phyloP scores from a whole-genome alignment of 139 green algal species.

The Medakamo hakoo region DNA sequence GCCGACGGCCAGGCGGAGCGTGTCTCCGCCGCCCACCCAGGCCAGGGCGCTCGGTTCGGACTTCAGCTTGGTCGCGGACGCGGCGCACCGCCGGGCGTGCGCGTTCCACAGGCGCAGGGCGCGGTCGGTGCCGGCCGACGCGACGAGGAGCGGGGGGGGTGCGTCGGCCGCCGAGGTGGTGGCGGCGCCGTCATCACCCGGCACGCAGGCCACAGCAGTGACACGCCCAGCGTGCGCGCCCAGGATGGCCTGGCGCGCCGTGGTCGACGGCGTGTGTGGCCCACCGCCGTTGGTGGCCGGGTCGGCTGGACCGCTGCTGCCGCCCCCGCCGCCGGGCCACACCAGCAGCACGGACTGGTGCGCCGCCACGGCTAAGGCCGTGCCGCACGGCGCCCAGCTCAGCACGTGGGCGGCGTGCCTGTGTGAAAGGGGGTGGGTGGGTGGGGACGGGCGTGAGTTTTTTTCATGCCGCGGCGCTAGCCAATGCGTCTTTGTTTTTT shows the following conservation, averaged over 20 bases:
- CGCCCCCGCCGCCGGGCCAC: too few relatives aligned
- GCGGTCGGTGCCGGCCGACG: not conserved
- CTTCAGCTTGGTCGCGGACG: not conserved
- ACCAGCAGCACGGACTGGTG: not conserved
- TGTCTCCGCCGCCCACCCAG: not conserved
- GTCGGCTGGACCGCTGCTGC: too few relatives aligned
- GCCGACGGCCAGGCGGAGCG: not conserved
- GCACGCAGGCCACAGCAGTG: not conserved
- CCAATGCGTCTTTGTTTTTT: too few relatives aligned
- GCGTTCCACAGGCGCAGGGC: not conserved
- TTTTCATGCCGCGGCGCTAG: not conserved
- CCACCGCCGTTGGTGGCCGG: too few relatives aligned
- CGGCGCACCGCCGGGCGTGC: not conserved
- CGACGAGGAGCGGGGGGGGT: not conserved
- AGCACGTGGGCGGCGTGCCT: not conserved
- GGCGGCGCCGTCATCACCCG: too few relatives aligned
- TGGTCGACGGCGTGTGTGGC: too few relatives aligned
- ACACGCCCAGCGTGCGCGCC: not conserved
- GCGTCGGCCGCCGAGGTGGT: too few relatives aligned
- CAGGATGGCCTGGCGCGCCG: too few relatives aligned
- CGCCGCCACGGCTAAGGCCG: not conserved
- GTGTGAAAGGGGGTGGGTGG: too few relatives aligned
- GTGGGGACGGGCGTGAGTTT: not conserved
- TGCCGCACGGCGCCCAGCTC: not conserved
- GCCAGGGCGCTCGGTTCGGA: not conserved